phyloP scores from a whole-genome alignment of 257 asterid species.

The Fraxinus anomala region DNA sequence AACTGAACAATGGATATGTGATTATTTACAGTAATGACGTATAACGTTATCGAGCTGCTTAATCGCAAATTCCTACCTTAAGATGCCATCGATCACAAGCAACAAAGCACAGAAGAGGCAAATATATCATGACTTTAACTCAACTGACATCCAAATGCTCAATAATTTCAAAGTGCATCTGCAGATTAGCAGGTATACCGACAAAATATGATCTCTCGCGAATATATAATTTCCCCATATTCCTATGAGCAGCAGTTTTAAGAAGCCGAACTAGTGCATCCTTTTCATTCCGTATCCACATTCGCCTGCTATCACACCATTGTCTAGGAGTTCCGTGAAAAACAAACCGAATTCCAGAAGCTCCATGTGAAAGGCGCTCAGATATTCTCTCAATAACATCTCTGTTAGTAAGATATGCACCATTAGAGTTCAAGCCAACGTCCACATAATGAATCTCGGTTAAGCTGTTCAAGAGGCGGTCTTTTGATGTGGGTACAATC shows the following conservation, averaged over 20 bases:
- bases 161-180: conserved; percentile 59
- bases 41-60: not conserved
- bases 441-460: conserved; percentile 89
- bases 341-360: conserved; percentile 58
- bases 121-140: not conserved
- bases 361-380: conserved; percentile 44
- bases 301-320: conserved; percentile 73
- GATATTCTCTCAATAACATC: conserved; percentile 60
- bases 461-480: conserved; percentile 64
- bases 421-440: conserved; percentile 77
- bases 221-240: conserved; percentile 58
- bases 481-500: conserved; percentile 67
- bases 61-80: not conserved
- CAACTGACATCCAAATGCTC: conserved; percentile 68
- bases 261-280: conserved; percentile 65
- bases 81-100: not conserved
- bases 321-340: conserved; percentile 97
- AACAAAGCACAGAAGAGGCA: not conserved
- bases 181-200: conserved; percentile 53
- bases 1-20: too few relatives aligned
- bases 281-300: conserved; percentile 77
- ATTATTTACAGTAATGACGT: too few relatives aligned
- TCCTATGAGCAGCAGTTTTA: conserved; percentile 50
- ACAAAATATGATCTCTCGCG: conserved; percentile 83
- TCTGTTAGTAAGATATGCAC: conserved; percentile 74